phyloP scores from a whole-genome alignment of 352 stramenopile species.

The Blastocystis sp. region DNA sequence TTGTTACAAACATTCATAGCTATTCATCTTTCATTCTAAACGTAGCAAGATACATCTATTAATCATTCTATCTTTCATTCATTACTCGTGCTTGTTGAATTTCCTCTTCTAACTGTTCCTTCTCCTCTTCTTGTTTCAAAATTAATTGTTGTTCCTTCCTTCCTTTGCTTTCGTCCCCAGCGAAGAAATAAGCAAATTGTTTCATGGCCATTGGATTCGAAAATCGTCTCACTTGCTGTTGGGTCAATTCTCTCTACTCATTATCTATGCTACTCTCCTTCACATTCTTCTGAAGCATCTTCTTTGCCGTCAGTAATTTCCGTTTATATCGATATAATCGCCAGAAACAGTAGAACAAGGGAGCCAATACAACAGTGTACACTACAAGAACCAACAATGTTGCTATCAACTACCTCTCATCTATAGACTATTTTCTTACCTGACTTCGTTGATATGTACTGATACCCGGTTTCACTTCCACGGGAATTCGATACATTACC shows the following conservation, averaged over 20 bases:
- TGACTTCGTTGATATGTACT: neutral
- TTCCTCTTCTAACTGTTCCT: slow-evolving; percentile 14
- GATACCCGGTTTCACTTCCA: neutral
- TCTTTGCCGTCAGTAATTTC: neutral
- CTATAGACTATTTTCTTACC: neutral
- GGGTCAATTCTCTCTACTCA: neutral
- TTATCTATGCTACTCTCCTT: neutral
- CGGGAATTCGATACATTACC: slow-evolving; percentile 46
- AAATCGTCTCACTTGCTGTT: neutral
- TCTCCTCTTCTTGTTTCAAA: neutral
- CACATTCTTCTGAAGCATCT: slow-evolving; percentile 20
- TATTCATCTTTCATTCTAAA: slow-evolving; percentile 2
- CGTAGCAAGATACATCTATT: slow-evolving; percentile 1
- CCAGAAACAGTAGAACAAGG: neutral
- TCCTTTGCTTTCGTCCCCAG: slow-evolving; percentile 54
- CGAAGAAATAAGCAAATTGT: slow-evolving; percentile 11
- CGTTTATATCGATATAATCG: neutral
- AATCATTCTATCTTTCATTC: neutral
- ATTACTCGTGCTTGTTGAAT: slow-evolving; percentile 14
- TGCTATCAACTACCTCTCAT: slow-evolving; percentile 26
- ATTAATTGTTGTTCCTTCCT: neutral
- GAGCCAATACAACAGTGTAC: neutral
- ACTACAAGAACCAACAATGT: neutral
- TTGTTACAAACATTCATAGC: neutral
- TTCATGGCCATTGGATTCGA: slow-evolving; percentile 34